Evolutionary conservation across 2,329 filamentous ascomycete genomes (phyloP), one percentile per base, ranked within the genome.

Genomic region (Aspergillus floridensis): DNA sequence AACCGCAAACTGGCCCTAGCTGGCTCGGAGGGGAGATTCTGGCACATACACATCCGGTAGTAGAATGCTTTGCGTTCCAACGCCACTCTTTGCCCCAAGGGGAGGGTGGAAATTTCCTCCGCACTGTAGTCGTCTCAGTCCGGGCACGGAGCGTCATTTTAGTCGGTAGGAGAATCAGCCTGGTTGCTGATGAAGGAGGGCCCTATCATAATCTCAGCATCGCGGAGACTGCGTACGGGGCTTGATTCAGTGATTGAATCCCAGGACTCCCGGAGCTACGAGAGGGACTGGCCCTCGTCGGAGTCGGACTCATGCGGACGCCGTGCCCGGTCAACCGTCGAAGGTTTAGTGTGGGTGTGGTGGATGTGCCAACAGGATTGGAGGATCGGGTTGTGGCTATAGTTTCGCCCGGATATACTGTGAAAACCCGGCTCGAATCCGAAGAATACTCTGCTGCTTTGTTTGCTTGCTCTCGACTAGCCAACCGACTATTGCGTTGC

Each of bases 41-140:
- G 38, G 38, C 16, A 44, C 14, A 44, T 12, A 44, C 38, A 16
- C 6, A 44, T 7, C 38, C 38, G 6, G 16, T 29, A 29, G 26
- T 29, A 29, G 26, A 29, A 29, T 8, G 26, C 26, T 29, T 29
- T 29, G 26, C 26, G n/a, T 7, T 29, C 6, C n/a, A 19, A 12
- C 38, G 16, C 32, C 14, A n/a, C 38, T 44, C 7, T 19, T n/a
- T 35, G 10, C 51, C n/a, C 7, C 21, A n/a, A 26, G 5, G 11
- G 24, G 21, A 32, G 21, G 26, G 22, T 35, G 51, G 35, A 22
- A 47, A 21, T 44, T 47, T 60, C 59, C 56, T 63, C 63, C 62
- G 59, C 59, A 60, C 53, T 49, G 57, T 44, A 58, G 41, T 41
- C 41, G 56, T 58, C 60, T 58, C 58, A 57, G 56, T 48, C 26